These are phyloP conservation scores for Coffea humblotiana DNA, from an alignment of 305 asterid genomes.

Conservation along the genomic window DNA sequence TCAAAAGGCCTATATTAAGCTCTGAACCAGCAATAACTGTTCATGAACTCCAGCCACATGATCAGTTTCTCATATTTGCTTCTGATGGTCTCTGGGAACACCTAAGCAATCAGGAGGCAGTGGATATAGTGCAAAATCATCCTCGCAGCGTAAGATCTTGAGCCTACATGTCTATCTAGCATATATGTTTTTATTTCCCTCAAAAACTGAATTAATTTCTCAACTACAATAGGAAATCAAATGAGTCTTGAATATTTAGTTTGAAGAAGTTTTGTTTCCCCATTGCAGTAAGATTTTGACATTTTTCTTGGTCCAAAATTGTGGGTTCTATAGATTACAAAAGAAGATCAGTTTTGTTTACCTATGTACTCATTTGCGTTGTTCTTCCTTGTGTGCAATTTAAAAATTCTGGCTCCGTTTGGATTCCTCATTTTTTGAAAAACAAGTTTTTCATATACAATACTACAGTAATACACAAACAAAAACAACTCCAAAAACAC, in stretches of 20 bases:
- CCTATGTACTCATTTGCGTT: background rate
- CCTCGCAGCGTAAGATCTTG: slow-evolving; percentile 37
- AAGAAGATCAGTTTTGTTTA: background rate
- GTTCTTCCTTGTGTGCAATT: background rate
- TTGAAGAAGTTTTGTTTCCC: background rate
- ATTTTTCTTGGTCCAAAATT: background rate
- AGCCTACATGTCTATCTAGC: background rate
- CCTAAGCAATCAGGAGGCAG: slow-evolving; percentile 49
- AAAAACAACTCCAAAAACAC: too few relatives aligned
- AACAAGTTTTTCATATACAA: too few relatives aligned
- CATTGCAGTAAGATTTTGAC: background rate
- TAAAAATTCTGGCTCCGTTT: too few relatives aligned
- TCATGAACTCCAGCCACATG: slow-evolving; percentile 77
- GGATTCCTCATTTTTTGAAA: too few relatives aligned
- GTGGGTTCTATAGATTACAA: background rate
- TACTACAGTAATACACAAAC: too few relatives aligned
- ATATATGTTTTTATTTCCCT: background rate
- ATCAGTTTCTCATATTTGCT: slow-evolving; percentile 70
- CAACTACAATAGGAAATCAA: background rate
- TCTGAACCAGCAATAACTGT: slow-evolving; percentile 73
- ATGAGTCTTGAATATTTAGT: background rate
- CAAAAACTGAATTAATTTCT: background rate
- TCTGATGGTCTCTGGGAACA: slow-evolving; percentile 56
- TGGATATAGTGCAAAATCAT: slow-evolving; percentile 40
- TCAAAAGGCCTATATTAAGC: slow-evolving; percentile 75